Evolutionary conservation across 495 filamentous ascomycete genomes (phyloP).

Genomic region (Penicillium goetzii): DNA sequence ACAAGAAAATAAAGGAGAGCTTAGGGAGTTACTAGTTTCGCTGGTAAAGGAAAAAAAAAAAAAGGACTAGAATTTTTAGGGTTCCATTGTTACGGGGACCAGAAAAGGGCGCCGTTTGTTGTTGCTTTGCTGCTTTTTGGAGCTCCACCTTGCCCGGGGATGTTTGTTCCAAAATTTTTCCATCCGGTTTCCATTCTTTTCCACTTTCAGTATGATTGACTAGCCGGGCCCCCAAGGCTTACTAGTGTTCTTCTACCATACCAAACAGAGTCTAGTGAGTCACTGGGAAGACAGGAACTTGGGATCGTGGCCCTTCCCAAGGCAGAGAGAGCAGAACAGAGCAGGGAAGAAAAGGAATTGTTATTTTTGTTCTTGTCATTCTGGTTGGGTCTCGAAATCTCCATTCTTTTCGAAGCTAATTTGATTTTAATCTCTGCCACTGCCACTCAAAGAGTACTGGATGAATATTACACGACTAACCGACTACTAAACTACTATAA

Average conservation of each 20-base stretch:
- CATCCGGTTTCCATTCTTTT: constrained; percentile 10
- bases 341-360: not conserved
- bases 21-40: not conserved
- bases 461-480: not conserved
- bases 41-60: constrained; percentile 5
- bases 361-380: not conserved
- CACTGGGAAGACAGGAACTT: not conserved
- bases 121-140: not conserved
- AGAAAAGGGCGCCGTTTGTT: constrained; percentile 25
- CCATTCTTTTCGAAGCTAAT: constrained; percentile 5
- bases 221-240: not conserved
- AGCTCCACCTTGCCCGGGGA: constrained; percentile 20
- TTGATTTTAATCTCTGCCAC: constrained; percentile 16
- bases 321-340: not conserved
- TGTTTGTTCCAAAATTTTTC: constrained; percentile 21
- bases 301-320: not conserved
- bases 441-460: not conserved
- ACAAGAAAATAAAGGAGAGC: constrained; percentile 1
- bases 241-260: not conserved
- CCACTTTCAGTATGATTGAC: not conserved
- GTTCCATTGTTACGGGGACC: constrained; percentile 33
- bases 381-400: not conserved
- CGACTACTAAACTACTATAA: not conserved
- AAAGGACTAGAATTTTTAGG: constrained; percentile 26
- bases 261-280: not conserved